phyloP scores from a whole-genome alignment of 1,284 basidiomycete species.

The Puccinia polysora region DNA sequence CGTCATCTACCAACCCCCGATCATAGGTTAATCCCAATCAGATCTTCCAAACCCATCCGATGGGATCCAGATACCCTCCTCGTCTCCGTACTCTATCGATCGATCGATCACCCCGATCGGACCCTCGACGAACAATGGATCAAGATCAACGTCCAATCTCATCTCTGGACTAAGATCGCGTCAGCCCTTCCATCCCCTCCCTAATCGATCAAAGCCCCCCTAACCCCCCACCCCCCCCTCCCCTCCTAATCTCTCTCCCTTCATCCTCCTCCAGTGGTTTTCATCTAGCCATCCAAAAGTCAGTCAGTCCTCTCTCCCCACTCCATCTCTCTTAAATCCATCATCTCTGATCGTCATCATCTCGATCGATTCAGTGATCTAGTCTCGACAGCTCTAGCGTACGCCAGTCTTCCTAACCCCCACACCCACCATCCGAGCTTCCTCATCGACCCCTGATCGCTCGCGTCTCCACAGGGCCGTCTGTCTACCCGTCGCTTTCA shows the following conservation, averaged over 20 bases:
- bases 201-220: too few relatives aligned
- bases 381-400: conserved; percentile 40
- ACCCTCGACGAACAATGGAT: conserved; percentile 21
- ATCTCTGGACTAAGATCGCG: conserved; percentile 18
- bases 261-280: conserved; percentile 14
- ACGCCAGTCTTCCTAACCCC: background rate
- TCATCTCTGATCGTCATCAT: background rate
- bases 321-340: background rate
- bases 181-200: background rate
- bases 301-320: background rate
- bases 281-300: conserved; percentile 37
- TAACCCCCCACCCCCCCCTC: background rate
- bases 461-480: conserved; percentile 10
- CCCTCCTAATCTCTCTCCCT: background rate
- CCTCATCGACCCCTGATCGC: background rate
- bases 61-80: conserved; percentile 20
- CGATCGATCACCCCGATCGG: background rate
- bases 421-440: background rate
- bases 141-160: conserved; percentile 16
- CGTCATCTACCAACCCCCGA: conserved; percentile 48
- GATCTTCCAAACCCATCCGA: background rate
- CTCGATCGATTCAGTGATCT: conserved; percentile 14
- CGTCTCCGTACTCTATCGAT: conserved; percentile 19
- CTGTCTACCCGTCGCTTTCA: conserved; percentile 34
- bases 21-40: conserved; percentile 33